A percentile compares a stretch with the other conserved stretches of the same genome.
Evolutionary conservation across 495 filamentous ascomycete species (phyloP).

Genomic region (Pyronema domesticum): DNA sequence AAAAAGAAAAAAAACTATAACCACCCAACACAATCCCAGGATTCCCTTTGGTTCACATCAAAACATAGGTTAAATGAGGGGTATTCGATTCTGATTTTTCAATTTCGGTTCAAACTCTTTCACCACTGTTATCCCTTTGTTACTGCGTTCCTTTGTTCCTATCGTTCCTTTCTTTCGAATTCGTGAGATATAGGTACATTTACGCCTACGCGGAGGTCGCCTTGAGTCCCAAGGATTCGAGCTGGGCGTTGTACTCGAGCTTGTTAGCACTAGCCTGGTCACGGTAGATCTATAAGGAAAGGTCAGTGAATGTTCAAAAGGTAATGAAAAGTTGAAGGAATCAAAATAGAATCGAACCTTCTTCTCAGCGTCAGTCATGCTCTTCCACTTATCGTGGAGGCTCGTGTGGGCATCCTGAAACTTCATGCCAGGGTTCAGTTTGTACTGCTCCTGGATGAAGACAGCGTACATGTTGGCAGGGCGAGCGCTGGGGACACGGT

Average conservation of each 20-base stretch:
- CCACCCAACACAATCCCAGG: no score
- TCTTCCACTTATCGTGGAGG: background rate
- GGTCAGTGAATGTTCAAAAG: background rate
- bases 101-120: no score
- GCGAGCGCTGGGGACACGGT: background rate
- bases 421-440: background rate
- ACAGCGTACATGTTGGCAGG: background rate
- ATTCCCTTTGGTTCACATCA: no score
- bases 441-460: background rate
- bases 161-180: no score
- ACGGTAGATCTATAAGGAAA: background rate
- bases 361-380: background rate
- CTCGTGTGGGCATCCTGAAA: background rate
- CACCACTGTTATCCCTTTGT: no score
- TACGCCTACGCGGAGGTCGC: no score
- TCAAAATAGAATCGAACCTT: background rate
- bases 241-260: background rate
- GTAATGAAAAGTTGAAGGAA: background rate
- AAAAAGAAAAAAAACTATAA: no score
- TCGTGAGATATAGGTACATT: no score
- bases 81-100: no score
- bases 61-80: no score
- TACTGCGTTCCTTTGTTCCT: no score
- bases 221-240: background rate
- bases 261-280: background rate